Evolutionary conservation across 805 yeast genomes (phyloP).

Genomic region (Saccharomycopsis fermentans): DNA sequence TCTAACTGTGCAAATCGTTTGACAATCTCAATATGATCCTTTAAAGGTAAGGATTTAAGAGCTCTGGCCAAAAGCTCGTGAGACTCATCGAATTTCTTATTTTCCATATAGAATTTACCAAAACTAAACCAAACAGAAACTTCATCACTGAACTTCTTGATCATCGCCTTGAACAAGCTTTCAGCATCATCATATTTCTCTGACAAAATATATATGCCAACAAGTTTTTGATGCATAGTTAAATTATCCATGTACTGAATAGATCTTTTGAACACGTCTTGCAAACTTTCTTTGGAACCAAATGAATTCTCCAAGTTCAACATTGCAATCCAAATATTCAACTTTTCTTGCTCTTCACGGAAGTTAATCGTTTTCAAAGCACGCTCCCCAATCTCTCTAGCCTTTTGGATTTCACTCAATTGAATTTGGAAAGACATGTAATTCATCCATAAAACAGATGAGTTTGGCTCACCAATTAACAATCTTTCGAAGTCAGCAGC

Average conservation of each 20-base stretch:
- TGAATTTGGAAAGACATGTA: conserved; percentile 97
- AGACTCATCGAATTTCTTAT: conserved; percentile 44
- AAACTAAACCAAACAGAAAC: conserved; percentile 72
- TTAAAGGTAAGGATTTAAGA: conserved; percentile 57
- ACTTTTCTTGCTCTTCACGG: conserved; percentile 86
- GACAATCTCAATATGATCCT: conserved; percentile 69
- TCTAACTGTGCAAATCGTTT: conserved; percentile 85
- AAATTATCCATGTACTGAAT: conserved; percentile 87
- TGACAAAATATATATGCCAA: conserved; percentile 62
- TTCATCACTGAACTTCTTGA: conserved; percentile 70
- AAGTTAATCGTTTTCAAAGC: conserved; percentile 84
- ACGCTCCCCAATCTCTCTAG: conserved; percentile 85
- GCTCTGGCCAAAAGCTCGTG: conserved; percentile 69
- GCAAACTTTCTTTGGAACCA: conserved; percentile 76
- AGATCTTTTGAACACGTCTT: conserved; percentile 71
- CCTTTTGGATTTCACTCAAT: conserved; percentile 86
- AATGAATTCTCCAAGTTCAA: conserved; percentile 89
- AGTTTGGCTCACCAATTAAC: conserved; percentile 84
- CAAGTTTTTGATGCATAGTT: conserved; percentile 69
- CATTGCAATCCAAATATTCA: conserved; percentile 93
- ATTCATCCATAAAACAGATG: conserved; percentile 93
- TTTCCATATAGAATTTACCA: conserved; percentile 65
- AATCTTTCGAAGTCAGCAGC: conserved; percentile 86
- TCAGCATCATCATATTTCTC: conserved; percentile 67
- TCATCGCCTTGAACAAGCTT: conserved; percentile 50